Evolutionary conservation across 148 eudicot species (phyloP).

Genomic region (Camellia lanceoleosa): DNA sequence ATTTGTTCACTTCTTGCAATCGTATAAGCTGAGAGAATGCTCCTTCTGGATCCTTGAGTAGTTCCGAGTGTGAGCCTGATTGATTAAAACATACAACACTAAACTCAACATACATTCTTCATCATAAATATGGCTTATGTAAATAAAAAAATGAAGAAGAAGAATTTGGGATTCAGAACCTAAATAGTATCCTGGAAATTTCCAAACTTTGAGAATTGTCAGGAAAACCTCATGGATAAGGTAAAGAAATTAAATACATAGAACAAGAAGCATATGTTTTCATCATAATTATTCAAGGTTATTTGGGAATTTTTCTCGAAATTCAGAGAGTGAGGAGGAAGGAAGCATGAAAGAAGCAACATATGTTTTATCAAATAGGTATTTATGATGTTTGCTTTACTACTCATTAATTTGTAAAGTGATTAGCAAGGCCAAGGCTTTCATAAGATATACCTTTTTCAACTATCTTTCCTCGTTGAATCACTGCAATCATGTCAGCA

Average conservation of each 20-base stretch:
- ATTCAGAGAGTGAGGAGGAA: neutral
- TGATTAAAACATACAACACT: neutral
- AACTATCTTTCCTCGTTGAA: slow-evolving; percentile 62
- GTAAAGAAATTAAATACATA: neutral
- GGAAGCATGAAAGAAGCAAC: too few species aligned
- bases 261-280: neutral
- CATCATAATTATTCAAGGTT: neutral
- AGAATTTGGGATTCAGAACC: neutral
- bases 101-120: neutral
- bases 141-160: too few species aligned
- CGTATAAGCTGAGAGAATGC: slow-evolving; percentile 73
- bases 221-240: neutral
- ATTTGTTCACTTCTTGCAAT: slow-evolving; percentile 51
- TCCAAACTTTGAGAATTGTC: neutral
- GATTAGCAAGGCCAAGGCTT: neutral
- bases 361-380: too few species aligned
- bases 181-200: neutral
- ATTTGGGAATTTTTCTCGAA: neutral
- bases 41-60: slow-evolving; percentile 64
- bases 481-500: slow-evolving; percentile 66
- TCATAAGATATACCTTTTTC: slow-evolving; percentile 56
- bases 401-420: neutral
- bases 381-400: too few species aligned
- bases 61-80: slow-evolving; percentile 55
- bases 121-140: neutral